Evolutionary conservation across 208 protist genomes (phyloP).

Genomic region (Angomonas desouzai): DNA sequence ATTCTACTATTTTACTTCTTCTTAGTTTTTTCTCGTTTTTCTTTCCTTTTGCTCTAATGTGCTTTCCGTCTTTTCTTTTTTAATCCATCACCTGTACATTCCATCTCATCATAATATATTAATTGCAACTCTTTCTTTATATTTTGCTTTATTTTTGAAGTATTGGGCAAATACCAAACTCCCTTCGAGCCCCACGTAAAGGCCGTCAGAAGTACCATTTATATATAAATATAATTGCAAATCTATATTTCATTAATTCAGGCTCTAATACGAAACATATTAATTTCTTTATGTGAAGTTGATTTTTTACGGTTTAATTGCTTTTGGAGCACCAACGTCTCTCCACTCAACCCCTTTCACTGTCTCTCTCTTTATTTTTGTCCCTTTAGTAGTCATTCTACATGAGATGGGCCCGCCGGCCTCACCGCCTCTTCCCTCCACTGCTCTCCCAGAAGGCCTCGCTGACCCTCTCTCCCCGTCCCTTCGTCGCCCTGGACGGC

Average conservation of each 20-base stretch:
- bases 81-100: too few relatives aligned
- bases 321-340: constrained; percentile 9
- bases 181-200: not conserved
- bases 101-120: not conserved
- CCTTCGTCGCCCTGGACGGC: not conserved
- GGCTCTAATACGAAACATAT: not conserved
- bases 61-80: not conserved
- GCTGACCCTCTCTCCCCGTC: not conserved
- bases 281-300: not conserved
- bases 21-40: too few relatives aligned
- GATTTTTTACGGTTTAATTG: constrained; percentile 26
- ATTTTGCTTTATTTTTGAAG: not conserved
- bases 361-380: not conserved
- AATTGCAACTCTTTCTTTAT: not conserved
- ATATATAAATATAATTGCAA: constrained; percentile 3
- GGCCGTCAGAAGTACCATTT: not conserved
- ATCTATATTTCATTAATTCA: not conserved
- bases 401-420: constrained; percentile 14
- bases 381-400: not conserved
- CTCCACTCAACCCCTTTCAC: not conserved
- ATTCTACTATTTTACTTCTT: too few relatives aligned
- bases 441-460: not conserved
- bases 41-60: constrained; percentile 2
- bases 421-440: not conserved
- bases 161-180: not conserved